phyloP scores from a whole-genome alignment of 192 early-diverging fungal genomes.

The Gonapodya prolifera region DNA sequence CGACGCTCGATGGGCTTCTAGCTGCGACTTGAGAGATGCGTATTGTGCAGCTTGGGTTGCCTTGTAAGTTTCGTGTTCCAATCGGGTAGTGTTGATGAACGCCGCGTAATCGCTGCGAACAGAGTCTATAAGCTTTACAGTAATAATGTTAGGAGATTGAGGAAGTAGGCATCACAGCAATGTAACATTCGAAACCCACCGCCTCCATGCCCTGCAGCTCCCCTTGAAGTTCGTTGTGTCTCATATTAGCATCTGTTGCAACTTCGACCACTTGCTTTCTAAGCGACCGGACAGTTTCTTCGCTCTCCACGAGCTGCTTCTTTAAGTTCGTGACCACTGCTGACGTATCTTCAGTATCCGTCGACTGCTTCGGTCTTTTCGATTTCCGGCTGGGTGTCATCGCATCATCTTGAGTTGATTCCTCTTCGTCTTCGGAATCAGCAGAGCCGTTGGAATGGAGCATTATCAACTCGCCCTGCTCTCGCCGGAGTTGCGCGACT shows the following conservation, averaged over 20 bases:
- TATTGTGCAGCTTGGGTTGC: conserved; percentile 29
- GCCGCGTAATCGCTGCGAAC: conserved; percentile 46
- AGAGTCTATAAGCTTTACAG: conserved; percentile 31
- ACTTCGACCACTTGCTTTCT: conserved; percentile 32
- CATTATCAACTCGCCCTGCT: background rate
- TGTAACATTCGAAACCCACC: conserved; percentile 10
- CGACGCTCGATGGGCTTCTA: conserved; percentile 28
- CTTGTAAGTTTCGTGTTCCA: conserved; percentile 40
- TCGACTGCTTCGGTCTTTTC: background rate
- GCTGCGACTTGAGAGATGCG: conserved; percentile 24
- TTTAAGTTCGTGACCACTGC: conserved; percentile 1
- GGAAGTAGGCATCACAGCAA: background rate
- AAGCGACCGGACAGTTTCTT: conserved; percentile 14
- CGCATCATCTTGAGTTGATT: background rate
- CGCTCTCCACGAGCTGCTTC: conserved; percentile 16
- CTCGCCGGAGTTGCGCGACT: background rate
- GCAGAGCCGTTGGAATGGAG: background rate
- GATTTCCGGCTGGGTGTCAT: background rate
- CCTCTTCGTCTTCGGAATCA: background rate
- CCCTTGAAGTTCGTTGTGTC: conserved; percentile 44
- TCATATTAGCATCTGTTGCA: conserved; percentile 31
- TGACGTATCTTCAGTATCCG: background rate
- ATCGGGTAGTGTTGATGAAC: conserved; percentile 40
- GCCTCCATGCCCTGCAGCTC: conserved; percentile 47
- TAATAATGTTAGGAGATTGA: background rate